Conservation (phyloP, 176 grass and related monocot species). For the Poa pratensis region DNA sequence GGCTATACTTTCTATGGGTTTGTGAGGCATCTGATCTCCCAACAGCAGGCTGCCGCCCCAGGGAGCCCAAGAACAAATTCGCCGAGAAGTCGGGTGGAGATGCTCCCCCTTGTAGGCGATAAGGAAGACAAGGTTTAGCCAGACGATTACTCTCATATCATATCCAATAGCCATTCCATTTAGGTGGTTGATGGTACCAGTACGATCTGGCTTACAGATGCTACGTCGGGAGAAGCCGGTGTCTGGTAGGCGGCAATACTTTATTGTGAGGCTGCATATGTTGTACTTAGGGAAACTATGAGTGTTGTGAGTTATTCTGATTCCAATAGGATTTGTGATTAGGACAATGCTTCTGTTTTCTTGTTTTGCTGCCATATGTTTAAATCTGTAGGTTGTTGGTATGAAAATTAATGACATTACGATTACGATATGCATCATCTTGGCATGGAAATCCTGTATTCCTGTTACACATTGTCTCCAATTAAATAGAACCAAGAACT, state of each 20-base stretch:
- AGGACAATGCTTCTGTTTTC: slow-evolving; percentile 27
- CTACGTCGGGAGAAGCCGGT: background rate
- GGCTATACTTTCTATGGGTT: slow-evolving; percentile 98
- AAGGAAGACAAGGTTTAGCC: slow-evolving; percentile 83
- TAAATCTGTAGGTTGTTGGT: background rate
- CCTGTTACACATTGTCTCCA: background rate
- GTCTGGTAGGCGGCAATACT: slow-evolving; percentile 17
- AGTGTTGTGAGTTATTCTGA: background rate
- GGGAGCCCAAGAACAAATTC: slow-evolving; percentile 57
- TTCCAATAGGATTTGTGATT: slow-evolving; percentile 24
- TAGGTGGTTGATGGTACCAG: slow-evolving; percentile 15
- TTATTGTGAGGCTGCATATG: slow-evolving; percentile 29
- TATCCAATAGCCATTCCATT: slow-evolving; percentile 23
- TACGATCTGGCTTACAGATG: slow-evolving; percentile 11
- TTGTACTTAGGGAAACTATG: slow-evolving; percentile 19
- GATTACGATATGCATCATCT: background rate
- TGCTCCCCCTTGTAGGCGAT: slow-evolving; percentile 83
- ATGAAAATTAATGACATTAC: background rate
- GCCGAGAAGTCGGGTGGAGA: slow-evolving; percentile 65
- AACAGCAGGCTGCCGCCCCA: slow-evolving; percentile 48
- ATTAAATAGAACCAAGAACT: background rate
- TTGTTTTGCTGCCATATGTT: slow-evolving; percentile 33
- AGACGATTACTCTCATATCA: background rate
- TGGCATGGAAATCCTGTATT: background rate
- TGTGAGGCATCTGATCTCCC: slow-evolving; percentile 73